Evolutionary conservation across 352 stramenopile species (phyloP), one percentile per base, ranked within the genome.

Genomic region (Globisporangium splendens): DNA sequence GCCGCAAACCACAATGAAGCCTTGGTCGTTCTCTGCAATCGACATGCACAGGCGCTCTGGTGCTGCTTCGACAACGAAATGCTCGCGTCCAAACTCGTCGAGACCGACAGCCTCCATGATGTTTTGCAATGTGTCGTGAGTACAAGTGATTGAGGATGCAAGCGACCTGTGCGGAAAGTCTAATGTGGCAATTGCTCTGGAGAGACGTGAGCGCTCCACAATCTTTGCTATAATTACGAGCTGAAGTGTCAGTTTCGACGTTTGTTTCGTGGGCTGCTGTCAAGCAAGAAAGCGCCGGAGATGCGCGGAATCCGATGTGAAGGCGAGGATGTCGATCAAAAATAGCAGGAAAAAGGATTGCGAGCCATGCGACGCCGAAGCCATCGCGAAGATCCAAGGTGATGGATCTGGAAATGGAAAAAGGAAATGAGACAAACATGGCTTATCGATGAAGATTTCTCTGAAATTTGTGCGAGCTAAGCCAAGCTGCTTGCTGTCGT

Each of bases 21-120:
- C 76, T 2, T 54, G 50, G 0, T 82, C 74, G 24, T 67, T 79
- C 53, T 89, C 78, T 22, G 71, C 62, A 7, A 89, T 63, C 33
- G 73, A 75, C 41, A 89, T 69, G 13, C 78, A 76, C n/a, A 89
- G 61, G 0, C 72, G 74, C 10, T 76, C 78, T 15, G 73, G 67
- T 2, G 74, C 70, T 0, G 74, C 74, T 57, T 80, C 68, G 8
- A 82, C 68, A 8, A 70, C 61, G 44, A 83, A 83, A 48, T 75
- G 68, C 41, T 79, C 66, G 35, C 75, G 75, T 12, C 75, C 75
- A 41, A 86, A 78, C 35, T 77, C 68, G 24, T 83, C 75, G 3
- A 80, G 49, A 10, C 71, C 59, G 17, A 65, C 22, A 6, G 42
- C 28, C 33, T 75, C 58, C 68, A 77, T 73, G 21, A 14, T 54